Base-by-base conservation (phyloP, 148 eudicot species). In the Chenopodium quinoa region DNA sequence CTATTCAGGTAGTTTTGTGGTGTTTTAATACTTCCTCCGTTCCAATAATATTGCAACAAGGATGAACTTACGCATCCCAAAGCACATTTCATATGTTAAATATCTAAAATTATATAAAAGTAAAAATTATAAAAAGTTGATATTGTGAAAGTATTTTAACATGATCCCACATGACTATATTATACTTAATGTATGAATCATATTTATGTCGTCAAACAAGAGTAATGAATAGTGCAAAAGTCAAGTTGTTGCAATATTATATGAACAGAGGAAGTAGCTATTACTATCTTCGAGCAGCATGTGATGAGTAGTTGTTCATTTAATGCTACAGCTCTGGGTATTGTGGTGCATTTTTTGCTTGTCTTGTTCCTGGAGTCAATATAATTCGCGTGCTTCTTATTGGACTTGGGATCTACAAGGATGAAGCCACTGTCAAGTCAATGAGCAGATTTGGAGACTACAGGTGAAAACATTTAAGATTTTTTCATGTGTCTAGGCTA, bases 391-490 rank as follows among this genome's bases (percentile, higher is more conserved):
- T 93, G 97, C 92, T 93, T 83, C 84, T 93, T 76, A 37, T 93
- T 75, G 99, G 99, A 84, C 88, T 90, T 78, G 99, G 97, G 56
- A 76, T 93, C 31, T 82, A 80, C 83, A 92, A 93, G 84, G 97
- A 95, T 87, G 97, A 95, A 76, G 92, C 86, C 31, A 87, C 94
- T 75, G 92, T 95, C 87, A 91, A 89, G 83, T 93, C 97, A 44
- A 93, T 95, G 93, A 92, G 90, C 90, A 89, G 99, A 91, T 89
- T 74, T 82, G 93, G 97, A 32, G 92, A 91, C 78, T n/a, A 84
- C 83, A 91, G 96, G 96, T 92, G 69, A 84, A 7, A 47, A 50
- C 25, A 63, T 52, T 20, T 54, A 19, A 27, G 29, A 12, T 78
- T 3, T 16, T 56, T 56, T 56, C n/a, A 14, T 32, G 62, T 31